These are phyloP conservation scores for Mercurialis annua DNA, from an alignment of 345 rosid species.

Conservation along the genomic window DNA sequence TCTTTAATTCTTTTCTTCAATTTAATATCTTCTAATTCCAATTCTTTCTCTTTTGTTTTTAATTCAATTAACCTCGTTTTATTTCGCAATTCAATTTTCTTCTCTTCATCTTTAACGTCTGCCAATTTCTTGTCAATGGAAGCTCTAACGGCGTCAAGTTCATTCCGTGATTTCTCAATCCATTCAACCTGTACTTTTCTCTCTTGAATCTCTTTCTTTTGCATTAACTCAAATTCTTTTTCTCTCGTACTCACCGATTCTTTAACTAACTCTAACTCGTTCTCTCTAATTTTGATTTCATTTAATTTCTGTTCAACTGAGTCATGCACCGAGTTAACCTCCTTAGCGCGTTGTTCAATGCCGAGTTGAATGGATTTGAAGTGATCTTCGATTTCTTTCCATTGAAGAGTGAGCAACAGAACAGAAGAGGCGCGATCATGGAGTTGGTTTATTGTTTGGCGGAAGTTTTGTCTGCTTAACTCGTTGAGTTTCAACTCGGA, in stretches of 20 bases:
- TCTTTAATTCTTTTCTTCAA: constrained; percentile 11
- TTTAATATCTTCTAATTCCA: constrained; percentile 14
- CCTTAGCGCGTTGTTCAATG: constrained; percentile 31
- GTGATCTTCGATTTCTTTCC: constrained; percentile 43
- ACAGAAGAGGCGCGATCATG: constrained; percentile 41
- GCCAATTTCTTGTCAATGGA: neutral
- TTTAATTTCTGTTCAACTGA: neutral
- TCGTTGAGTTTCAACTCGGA: constrained; percentile 18
- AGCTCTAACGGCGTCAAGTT: constrained; percentile 7
- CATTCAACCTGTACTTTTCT: constrained; percentile 13
- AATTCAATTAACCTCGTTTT: constrained; percentile 7
- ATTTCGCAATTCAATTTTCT: neutral
- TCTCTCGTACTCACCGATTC: constrained; percentile 22
- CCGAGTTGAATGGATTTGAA: constrained; percentile 23
- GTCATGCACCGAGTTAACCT: constrained; percentile 6
- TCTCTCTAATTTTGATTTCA: neutral
- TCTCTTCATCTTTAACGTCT: neutral
- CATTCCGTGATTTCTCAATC: constrained; percentile 7
- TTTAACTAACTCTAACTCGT: neutral
- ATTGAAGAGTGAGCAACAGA: constrained; percentile 35
- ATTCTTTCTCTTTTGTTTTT: constrained; percentile 14
- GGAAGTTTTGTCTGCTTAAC: constrained; percentile 15
- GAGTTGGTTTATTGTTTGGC: constrained; percentile 31
- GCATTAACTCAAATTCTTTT: constrained; percentile 14
- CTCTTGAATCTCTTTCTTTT: constrained; percentile 12